Conservation (phyloP, 352 stramenopile species). For the Salisapilia sapeloensis region DNA sequence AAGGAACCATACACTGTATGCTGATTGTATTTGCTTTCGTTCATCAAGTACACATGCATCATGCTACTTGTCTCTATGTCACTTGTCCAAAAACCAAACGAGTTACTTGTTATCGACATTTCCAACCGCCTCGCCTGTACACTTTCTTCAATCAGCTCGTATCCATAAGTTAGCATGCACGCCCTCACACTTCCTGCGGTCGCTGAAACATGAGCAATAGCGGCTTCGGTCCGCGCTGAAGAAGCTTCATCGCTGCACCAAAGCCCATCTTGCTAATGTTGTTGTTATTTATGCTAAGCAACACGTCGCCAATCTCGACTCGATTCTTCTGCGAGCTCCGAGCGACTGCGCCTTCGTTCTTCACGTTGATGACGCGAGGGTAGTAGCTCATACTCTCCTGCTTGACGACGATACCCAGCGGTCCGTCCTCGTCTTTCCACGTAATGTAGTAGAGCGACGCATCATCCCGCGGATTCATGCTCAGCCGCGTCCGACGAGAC, state of each 20-base stretch:
- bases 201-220: constrained; percentile 78
- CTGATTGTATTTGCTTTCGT: no score
- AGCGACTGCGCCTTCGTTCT: constrained; percentile 69
- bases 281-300: constrained; percentile 84
- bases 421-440: constrained; percentile 77
- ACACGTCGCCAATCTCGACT: constrained; percentile 60
- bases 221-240: constrained; percentile 76
- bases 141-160: no score
- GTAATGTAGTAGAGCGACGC: constrained; percentile 81
- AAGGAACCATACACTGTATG: no score
- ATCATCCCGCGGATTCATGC: constrained; percentile 69
- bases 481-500: constrained; percentile 49
- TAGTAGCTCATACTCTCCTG: constrained; percentile 78
- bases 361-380: constrained; percentile 76
- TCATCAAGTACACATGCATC: no score
- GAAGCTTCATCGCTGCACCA: constrained; percentile 62
- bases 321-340: constrained; percentile 71
- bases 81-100: no score
- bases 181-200: constrained; percentile 7
- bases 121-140: no score
- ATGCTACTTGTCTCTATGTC: no score
- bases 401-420: constrained; percentile 75
- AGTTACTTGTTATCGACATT: no score
- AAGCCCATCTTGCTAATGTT: constrained; percentile 86
- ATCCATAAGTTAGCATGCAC: constrained; percentile 1